Conservation (phyloP, 495 filamentous ascomycete species). For the Neohortaea acidophila region DNA sequence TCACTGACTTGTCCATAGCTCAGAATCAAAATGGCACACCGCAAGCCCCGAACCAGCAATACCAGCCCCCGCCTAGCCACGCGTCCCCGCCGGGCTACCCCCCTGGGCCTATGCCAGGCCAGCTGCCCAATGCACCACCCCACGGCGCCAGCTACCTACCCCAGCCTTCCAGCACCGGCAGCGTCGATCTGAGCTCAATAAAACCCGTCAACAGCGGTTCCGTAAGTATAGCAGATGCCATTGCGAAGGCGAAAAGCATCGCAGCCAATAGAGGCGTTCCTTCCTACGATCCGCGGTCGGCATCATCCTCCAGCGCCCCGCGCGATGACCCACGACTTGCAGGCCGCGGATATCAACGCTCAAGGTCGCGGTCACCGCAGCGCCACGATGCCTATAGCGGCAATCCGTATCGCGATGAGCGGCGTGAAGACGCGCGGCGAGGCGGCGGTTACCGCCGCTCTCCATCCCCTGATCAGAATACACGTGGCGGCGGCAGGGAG, state of each 20-base stretch:
- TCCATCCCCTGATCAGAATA: slow-evolving; percentile 29
- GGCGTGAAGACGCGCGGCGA: slow-evolving; percentile 44
- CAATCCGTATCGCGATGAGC: slow-evolving; percentile 64
- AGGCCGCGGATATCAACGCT: slow-evolving; percentile 39
- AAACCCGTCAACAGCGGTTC: slow-evolving; percentile 58
- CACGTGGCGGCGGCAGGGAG: slow-evolving; percentile 27
- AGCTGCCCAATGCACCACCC: slow-evolving; percentile 19
- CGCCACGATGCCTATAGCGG: slow-evolving; percentile 44
- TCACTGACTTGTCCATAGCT: background rate
- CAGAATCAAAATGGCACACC: slow-evolving; percentile 26
- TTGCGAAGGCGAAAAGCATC: slow-evolving; percentile 55
- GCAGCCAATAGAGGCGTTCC: slow-evolving; percentile 53
- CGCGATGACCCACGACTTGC: slow-evolving; percentile 27
- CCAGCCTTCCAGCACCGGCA: slow-evolving; percentile 51
- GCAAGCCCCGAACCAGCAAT: slow-evolving; percentile 19
- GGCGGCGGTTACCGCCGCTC: slow-evolving; percentile 23
- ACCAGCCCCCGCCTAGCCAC: slow-evolving; percentile 26
- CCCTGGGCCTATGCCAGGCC: slow-evolving; percentile 2
- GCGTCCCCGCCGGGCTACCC: slow-evolving; percentile 18
- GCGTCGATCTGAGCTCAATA: slow-evolving; percentile 57
- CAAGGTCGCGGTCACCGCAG: slow-evolving; percentile 53
- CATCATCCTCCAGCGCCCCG: slow-evolving; percentile 14
- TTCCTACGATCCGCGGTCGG: slow-evolving; percentile 23
- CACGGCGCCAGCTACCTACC: slow-evolving; percentile 34
- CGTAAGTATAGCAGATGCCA: slow-evolving; percentile 55